Base-by-base conservation (phyloP, 192 early-diverging fungal species). In the Linnemannia zychae region DNA sequence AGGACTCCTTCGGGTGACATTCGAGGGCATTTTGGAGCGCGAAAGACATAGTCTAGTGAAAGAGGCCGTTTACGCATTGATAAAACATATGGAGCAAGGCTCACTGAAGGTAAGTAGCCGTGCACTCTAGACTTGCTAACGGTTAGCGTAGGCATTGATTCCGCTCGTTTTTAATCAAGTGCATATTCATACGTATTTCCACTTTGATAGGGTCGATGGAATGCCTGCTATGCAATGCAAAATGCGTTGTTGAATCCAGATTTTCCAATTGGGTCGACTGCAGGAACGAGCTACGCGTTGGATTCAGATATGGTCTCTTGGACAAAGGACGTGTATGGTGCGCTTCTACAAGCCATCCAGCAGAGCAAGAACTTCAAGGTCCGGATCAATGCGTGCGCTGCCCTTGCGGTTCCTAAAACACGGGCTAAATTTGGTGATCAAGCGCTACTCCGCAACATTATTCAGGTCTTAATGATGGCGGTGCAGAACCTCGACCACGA, bases 281-380 rank as follows among this genome's bases (percentile, higher is more conserved):
- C 76, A 15, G 84, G 86, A 0, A 81, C 77, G 24, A 85, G 88
- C 28, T 90, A 88, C 57, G 78, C 79, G 52, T 34, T 80, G 36
- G 84, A 88, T n/a, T 81, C 75, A 1, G 71, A 79, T 3, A 69
- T 85, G 48, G 81, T 84, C 33, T 87, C 80, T 16, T 94, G 91
- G 88, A 93, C 92, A 20, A 31, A 48, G 0, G 40, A 53, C 34
- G 78, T 96, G 18, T 94, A 91, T 76, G 81, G 82, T 24, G 81
- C 92, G 4, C 88, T 96, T 52, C 63, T 84, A 5, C 82, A 87
- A 20, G 92, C 91, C 2, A 76, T 94, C 12, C 80, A 76, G 16
- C 79, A 86, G 16, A 92, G 91, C 63, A 91, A 91, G 69, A 96
- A 96, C 82, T 96, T 93, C 74, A 96, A 96, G 82, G 95, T 96